Evolutionary conservation across 2,329 filamentous ascomycete genomes (phyloP).

Genomic region (Emmonsia crescens): DNA sequence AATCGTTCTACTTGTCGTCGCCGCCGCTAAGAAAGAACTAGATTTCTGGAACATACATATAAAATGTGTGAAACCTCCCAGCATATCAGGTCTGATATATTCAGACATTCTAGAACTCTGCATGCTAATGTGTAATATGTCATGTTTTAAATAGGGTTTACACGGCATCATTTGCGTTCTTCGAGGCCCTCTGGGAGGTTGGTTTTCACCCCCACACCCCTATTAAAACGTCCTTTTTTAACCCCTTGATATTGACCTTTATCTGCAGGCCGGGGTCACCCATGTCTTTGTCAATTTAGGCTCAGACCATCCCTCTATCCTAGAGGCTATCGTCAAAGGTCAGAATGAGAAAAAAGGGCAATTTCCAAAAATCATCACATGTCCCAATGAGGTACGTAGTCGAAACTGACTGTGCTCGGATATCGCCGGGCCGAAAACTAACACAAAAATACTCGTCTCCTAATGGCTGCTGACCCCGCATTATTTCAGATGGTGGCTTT

Average conservation of each 20-base stretch:
- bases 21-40: background rate
- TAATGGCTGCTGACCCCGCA: slow-evolving; percentile 11
- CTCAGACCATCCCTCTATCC: slow-evolving; percentile 59
- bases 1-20: background rate
- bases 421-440: slow-evolving; percentile 6
- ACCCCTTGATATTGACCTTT: slow-evolving; percentile 1
- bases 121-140: background rate
- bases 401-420: slow-evolving; percentile 2
- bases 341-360: slow-evolving; percentile 53
- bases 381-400: slow-evolving; percentile 58
- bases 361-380: slow-evolving; percentile 66
- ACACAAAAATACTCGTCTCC: background rate
- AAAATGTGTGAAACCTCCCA: background rate
- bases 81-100: background rate
- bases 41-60: background rate
- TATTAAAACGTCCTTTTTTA: background rate
- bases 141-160: slow-evolving; percentile 30
- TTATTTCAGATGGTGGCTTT: slow-evolving; percentile 62
- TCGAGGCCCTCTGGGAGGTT: slow-evolving; percentile 67
- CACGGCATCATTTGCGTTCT: slow-evolving; percentile 71
- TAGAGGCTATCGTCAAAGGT: slow-evolving; percentile 70
- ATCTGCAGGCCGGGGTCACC: slow-evolving; percentile 36
- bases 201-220: slow-evolving; percentile 31
- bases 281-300: slow-evolving; percentile 45
- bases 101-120: background rate